A percentile compares a stretch with the other conserved stretches of the same genome.
phyloP scores from a whole-genome alignment of 2,329 filamentous ascomycete genomes.

The Pseudogymnoascus sp. region DNA sequence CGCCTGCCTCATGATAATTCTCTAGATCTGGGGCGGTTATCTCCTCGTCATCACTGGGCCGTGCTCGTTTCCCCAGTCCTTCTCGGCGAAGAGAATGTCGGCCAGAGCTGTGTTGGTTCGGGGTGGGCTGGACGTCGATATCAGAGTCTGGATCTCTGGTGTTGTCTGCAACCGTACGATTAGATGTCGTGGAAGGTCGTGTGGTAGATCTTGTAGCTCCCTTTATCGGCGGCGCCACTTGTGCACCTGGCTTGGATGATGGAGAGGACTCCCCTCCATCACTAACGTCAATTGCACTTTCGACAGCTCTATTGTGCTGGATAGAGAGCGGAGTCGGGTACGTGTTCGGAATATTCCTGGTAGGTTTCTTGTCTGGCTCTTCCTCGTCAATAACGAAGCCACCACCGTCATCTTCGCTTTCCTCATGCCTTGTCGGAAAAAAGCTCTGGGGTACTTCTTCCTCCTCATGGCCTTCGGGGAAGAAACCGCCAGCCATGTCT shows the following conservation, averaged over 20 bases:
- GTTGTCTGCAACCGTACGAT: not conserved
- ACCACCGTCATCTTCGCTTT: slow-evolving; percentile 20
- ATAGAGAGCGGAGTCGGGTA: not conserved
- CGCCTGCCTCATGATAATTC: not conserved
- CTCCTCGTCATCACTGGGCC: not conserved
- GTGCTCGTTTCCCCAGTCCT: not conserved
- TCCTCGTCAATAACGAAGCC: slow-evolving; percentile 18
- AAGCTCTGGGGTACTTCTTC: slow-evolving; percentile 30
- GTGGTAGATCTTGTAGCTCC: not conserved
- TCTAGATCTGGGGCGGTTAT: not conserved
- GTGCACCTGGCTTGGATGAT: not conserved
- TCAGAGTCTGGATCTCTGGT: not conserved
- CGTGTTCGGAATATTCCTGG: not conserved
- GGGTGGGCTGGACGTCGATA: not conserved
- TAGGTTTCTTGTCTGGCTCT: not conserved
- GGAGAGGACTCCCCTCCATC: not conserved
- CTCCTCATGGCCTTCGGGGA: slow-evolving; percentile 47
- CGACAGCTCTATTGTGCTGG: not conserved
- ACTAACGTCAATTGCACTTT: not conserved
- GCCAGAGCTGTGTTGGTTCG: not conserved
- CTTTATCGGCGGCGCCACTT: not conserved
- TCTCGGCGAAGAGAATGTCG: not conserved
- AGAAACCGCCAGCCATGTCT: slow-evolving; percentile 51
- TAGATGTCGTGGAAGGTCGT: not conserved
- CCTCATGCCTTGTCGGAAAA: slow-evolving; percentile 24